These are phyloP conservation scores for Lepidium didymum DNA, from an alignment of 345 rosid genomes.

Conservation along the genomic window DNA sequence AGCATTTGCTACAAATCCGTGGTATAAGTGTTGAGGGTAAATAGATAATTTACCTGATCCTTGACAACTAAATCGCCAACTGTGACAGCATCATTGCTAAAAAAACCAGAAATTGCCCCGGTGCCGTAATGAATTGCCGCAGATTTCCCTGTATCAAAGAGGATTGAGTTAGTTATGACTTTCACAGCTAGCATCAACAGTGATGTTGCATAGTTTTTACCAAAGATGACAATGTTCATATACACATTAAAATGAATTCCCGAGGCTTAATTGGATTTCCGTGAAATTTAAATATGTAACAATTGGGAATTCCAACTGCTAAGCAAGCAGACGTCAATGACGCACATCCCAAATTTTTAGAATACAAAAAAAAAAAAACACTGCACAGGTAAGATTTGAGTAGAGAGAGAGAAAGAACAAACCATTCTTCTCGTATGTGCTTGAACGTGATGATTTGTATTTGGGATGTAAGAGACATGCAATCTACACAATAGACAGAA, in stretches of 20 bases:
- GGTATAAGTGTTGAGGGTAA: background rate
- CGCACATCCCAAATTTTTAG: background rate
- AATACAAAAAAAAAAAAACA: background rate
- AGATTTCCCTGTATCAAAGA: constrained; percentile 47
- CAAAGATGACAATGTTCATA: background rate
- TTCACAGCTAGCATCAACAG: background rate
- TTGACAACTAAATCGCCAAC: constrained; percentile 72
- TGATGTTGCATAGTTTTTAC: background rate
- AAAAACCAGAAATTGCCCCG: constrained; percentile 82
- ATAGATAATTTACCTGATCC: constrained; percentile 46
- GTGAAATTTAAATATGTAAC: background rate
- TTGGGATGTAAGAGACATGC: constrained; percentile 75
- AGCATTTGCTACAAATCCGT: background rate
- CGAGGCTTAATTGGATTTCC: background rate
- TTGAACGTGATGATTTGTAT: constrained; percentile 69
- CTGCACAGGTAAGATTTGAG: background rate
- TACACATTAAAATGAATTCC: background rate
- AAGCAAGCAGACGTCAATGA: background rate
- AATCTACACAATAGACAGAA: constrained; percentile 37
- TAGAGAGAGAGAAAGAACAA: constrained; percentile 31
- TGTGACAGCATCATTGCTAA: constrained; percentile 65
- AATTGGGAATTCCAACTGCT: background rate
- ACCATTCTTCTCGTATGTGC: constrained; percentile 79
- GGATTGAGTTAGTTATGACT: background rate
- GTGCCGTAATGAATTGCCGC: constrained; percentile 85